phyloP scores from a whole-genome alignment of 2,329 filamentous ascomycete genomes.

The Colletotrichum costaricense region DNA sequence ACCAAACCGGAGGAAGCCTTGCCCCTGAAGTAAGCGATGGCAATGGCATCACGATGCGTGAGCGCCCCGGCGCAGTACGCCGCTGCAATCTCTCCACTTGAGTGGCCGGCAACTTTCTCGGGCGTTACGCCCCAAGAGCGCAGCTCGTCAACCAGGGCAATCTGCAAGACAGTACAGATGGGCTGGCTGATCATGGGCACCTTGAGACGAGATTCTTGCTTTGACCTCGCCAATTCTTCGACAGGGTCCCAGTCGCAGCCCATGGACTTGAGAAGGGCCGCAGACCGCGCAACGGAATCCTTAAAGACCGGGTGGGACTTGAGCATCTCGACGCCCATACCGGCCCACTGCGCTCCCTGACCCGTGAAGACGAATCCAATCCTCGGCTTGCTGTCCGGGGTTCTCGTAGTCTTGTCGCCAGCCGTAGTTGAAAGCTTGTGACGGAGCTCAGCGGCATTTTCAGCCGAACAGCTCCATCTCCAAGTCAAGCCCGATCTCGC shows the following conservation, averaged over 20 bases:
- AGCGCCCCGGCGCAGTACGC: conserved; percentile 42
- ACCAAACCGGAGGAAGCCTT: not conserved
- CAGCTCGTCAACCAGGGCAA: conserved; percentile 51
- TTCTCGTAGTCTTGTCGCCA: not conserved
- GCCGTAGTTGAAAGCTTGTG: not conserved
- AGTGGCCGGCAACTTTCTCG: conserved; percentile 48
- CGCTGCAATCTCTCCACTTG: conserved; percentile 52
- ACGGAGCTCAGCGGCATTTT: not conserved
- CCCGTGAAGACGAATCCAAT: conserved; percentile 38
- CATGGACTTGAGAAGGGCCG: conserved; percentile 33
- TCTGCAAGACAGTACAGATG: conserved; percentile 48
- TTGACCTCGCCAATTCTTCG: not conserved
- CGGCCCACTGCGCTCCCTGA: conserved; percentile 37
- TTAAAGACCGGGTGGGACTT: conserved; percentile 4
- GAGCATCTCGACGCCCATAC: conserved; percentile 35
- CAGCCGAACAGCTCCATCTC: not conserved
- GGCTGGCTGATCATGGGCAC: conserved; percentile 43
- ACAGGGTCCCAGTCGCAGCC: conserved; percentile 13
- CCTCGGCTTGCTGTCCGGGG: not conserved
- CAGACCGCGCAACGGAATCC: conserved; percentile 37
- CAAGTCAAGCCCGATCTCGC: not conserved
- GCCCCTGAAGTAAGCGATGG: conserved; percentile 10
- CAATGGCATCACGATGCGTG: not conserved
- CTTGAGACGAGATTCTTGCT: not conserved
- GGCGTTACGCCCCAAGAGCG: conserved; percentile 44